Evolutionary conservation across 192 early-diverging fungal genomes (phyloP), one percentile per base, ranked within the genome.

Genomic region (Entophlyctis helioformis): DNA sequence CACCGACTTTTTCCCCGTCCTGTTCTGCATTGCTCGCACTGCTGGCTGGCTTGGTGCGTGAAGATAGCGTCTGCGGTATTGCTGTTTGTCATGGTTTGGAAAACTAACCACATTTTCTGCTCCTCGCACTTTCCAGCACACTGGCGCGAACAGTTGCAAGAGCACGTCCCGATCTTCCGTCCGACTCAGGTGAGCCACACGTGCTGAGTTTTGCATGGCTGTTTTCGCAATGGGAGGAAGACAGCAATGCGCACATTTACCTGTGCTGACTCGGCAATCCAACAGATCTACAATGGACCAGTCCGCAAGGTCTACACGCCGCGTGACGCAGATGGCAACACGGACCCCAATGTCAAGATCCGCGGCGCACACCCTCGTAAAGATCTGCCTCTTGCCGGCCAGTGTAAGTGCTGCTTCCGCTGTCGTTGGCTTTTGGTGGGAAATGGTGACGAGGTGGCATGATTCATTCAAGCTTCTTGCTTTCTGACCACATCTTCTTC

Each of bases 1-100:
- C 16, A 69, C 68, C 39, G 77, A 80, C 42, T 69, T 74, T 53
- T 80, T 76, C 63, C 76, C 76, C 16, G 75, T 76, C 1, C 54
- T 74, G 20, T 69, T 76, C 60, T 63, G 57, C 33, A 69, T 60
- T 46, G 52, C 54, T 45, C 13, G 74, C 48, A 46, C 64, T 18
- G 53, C 61, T 1, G 73, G 73, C n/a, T 76, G 73, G 73, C 50
- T 76, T 21, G 15, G 32, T 34, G 7, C 18, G 10, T n/a, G 10
- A n/a, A 19, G 2, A 38, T 50, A 40, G 18, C 19, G 12, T 13
- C 35, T 29, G 23, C 19, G 28, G 1, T 15, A 29, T 0, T 15
- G 27, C n/a, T 29, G 1, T 19, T 29, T 13, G 27, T 27, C 19
- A 19, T 19, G n/a, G n/a, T n/a, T n/a, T n/a, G n/a, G n/a, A n/a